A percentile compares a stretch with the other conserved stretches of the same genome.
These are phyloP conservation scores for Penicillium canescens DNA, from an alignment of 495 filamentous ascomycete species.

Conservation along the genomic window DNA sequence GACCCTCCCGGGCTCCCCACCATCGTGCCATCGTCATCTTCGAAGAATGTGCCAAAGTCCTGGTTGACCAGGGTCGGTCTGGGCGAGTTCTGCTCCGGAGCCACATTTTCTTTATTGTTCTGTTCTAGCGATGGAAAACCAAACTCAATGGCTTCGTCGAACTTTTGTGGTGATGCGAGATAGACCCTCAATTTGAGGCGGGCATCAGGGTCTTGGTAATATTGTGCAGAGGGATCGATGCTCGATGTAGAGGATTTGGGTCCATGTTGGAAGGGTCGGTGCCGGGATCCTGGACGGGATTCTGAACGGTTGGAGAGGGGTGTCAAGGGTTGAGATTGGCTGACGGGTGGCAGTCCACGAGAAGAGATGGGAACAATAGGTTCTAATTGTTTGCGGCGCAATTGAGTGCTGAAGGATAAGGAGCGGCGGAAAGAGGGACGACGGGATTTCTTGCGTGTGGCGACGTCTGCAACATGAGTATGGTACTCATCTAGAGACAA, in stretches of 20 bases:
- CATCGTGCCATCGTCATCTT: constrained; percentile 42
- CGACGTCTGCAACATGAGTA: constrained; percentile 37
- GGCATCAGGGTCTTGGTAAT: constrained; percentile 91
- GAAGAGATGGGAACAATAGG: constrained; percentile 16
- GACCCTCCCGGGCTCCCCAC: constrained; percentile 24
- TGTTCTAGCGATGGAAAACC: constrained; percentile 71
- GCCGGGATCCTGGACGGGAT: constrained; percentile 33
- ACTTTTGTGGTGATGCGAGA: constrained; percentile 87
- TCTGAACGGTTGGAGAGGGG: constrained; percentile 37
- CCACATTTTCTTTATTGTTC: constrained; percentile 36
- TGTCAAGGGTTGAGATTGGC: constrained; percentile 15
- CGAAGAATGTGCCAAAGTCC: constrained; percentile 44
- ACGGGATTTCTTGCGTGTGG: constrained; percentile 22
- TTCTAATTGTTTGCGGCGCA: constrained; percentile 12
- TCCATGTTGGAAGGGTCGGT: constrained; percentile 22
- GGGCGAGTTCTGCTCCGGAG: constrained; percentile 15
- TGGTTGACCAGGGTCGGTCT: constrained; percentile 2
- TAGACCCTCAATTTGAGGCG: constrained; percentile 85
- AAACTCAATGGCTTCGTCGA: constrained; percentile 92
- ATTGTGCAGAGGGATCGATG: constrained; percentile 72
- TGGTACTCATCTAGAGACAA: constrained; percentile 62
- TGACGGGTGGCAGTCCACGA: constrained; percentile 19
- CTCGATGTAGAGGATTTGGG: constrained; percentile 49
- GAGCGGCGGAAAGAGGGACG: constrained; percentile 50
- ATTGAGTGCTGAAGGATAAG: constrained; percentile 39